Evolutionary conservation across 345 rosid species (phyloP).

Genomic region (Eucalyptus dawsonii): DNA sequence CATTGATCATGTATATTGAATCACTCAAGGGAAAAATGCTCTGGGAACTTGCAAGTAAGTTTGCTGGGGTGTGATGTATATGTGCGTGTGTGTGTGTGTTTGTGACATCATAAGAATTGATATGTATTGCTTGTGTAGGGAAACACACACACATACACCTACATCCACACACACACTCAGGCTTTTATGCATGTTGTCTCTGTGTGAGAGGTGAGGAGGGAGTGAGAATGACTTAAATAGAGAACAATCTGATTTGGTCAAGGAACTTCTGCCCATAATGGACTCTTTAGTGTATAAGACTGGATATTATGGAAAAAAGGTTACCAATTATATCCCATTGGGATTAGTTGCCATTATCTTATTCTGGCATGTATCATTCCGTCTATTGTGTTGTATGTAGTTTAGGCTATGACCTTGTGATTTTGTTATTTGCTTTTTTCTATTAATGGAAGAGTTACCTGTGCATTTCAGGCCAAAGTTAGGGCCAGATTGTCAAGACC

Average conservation of each 20-base stretch:
- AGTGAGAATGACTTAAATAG: background rate
- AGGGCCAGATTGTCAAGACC: constrained; percentile 96
- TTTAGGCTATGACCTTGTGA: background rate
- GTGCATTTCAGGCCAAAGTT: constrained; percentile 61
- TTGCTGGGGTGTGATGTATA: background rate
- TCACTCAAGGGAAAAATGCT: background rate
- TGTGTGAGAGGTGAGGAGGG: background rate
- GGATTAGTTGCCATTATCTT: background rate
- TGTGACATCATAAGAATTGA: background rate
- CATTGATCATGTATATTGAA: background rate
- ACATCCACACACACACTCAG: background rate
- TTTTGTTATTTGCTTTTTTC: background rate
- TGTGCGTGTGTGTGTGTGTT: background rate
- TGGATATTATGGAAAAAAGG: background rate
- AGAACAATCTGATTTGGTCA: background rate
- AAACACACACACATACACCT: background rate
- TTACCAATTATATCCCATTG: background rate
- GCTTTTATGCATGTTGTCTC: background rate
- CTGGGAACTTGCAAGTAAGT: background rate
- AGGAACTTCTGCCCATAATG: background rate
- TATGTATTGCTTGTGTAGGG: background rate
- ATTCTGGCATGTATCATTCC: background rate
- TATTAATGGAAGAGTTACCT: background rate
- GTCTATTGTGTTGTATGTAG: background rate
- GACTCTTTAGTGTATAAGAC: background rate